These are phyloP conservation scores for Scedosporium aurantiacum DNA, from an alignment of 2,329 filamentous ascomycete species.

Conservation along the genomic window DNA sequence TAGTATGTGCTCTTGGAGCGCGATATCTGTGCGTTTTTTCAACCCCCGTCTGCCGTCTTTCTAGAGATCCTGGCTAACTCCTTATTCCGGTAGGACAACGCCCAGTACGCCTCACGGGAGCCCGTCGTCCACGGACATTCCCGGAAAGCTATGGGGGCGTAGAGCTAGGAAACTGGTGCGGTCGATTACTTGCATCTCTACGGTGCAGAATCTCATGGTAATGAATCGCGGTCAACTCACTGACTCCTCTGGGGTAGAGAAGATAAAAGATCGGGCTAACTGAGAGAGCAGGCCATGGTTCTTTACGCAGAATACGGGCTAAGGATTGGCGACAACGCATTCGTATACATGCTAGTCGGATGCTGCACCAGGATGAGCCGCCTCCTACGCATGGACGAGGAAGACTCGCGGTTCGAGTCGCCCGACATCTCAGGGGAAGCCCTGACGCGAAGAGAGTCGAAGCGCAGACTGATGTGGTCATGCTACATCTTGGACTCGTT, in stretches of 20 bases:
- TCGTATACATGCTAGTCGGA: constrained; percentile 29
- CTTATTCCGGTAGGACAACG: neutral
- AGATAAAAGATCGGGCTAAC: constrained; percentile 6
- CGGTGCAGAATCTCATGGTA: constrained; percentile 27
- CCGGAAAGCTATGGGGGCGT: constrained; percentile 27
- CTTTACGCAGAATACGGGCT: constrained; percentile 29
- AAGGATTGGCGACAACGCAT: constrained; percentile 26
- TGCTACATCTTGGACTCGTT: constrained; percentile 30
- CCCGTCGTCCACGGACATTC: constrained; percentile 14
- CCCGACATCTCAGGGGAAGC: constrained; percentile 14
- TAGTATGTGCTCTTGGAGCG: constrained; percentile 26
- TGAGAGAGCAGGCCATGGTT: constrained; percentile 21
- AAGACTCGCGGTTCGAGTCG: constrained; percentile 16
- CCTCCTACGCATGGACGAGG: constrained; percentile 27
- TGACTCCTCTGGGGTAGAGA: neutral
- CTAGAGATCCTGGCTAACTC: neutral
- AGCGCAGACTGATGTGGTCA: constrained; percentile 29
- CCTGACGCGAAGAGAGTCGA: constrained; percentile 25
- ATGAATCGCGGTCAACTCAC: constrained; percentile 5
- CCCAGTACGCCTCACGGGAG: constrained; percentile 4
- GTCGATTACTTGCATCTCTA: constrained; percentile 27
- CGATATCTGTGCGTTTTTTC: neutral
- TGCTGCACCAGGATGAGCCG: constrained; percentile 29
- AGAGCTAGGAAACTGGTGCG: constrained; percentile 24
- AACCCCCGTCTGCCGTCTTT: neutral